Evolutionary conservation across 1,284 basidiomycete genomes (phyloP), one percentile per base, ranked within the genome.

Genomic region (Moesziomyces antarcticus): DNA sequence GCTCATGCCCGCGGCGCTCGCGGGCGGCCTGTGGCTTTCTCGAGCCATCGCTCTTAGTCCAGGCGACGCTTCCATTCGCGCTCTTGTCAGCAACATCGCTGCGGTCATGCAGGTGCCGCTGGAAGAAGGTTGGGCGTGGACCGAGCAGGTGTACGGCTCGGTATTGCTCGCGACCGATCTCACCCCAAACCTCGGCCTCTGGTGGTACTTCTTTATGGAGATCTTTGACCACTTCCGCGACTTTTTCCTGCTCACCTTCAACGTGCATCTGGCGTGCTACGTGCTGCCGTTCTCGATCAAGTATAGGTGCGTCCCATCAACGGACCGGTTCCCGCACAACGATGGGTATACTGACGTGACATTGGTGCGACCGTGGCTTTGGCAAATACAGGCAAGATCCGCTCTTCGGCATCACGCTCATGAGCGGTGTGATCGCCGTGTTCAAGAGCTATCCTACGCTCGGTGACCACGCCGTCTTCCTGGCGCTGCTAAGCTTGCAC

Each of bases 171-270:
- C 73, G 8, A 69, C 78, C 24, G 75, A 82, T 33, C 69, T 98
- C 56, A 93, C 93, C 6, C 97, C 97, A 0, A 97, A 96, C 79
- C 90, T 93, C 9, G 96, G 96, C 3, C 86, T 98, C 41, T 94
- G 93, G 91, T 99, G 97, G 97, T 99, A 99, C 85, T 98, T 98
- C 86, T 97, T 98, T 86, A 97, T 94, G 14, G 95, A 99, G 84
- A 98, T 98, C 91, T 99, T 99, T 78, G 94, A 97, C 81, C 93
- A 99, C 85, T 99, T 98, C 86, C 88, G 95, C 33, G 89, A 91
- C 3, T 98, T 98, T 86, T 99, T 97, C 87, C 86, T 97, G 20
- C 91, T 95, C 87, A 92, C 93, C n/a, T 98, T 98, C 85, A 93
- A 93, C 44, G 75, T 93, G 3, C 97, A 99, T 81, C 87, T 94